A percentile compares a stretch with the other conserved stretches of the same genome.
phyloP scores from a whole-genome alignment of 2,329 filamentous ascomycete species.

The Fusarium tupiense region DNA sequence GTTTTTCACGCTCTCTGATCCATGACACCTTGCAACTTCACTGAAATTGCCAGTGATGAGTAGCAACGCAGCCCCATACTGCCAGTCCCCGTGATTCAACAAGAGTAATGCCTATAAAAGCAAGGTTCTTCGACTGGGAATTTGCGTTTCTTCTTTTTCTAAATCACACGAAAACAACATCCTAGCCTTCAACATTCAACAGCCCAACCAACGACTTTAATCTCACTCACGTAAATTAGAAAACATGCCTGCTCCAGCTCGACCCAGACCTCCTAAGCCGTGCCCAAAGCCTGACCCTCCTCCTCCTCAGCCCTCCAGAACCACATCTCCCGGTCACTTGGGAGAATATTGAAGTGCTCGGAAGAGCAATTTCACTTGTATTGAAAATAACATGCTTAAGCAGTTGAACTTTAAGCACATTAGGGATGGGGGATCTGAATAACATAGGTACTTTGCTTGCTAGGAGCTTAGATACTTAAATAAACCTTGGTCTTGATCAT shows the following conservation, averaged over 20 bases:
- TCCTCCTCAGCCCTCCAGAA: not conserved
- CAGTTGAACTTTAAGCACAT: not conserved
- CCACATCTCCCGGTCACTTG: rapidly evolving
- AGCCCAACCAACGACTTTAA: not conserved
- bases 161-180: not conserved
- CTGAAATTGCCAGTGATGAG: not conserved
- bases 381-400: not conserved
- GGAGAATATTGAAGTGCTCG: not conserved
- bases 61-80: not conserved
- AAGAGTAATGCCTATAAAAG: not conserved
- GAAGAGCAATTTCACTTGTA: not conserved
- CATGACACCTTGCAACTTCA: no score
- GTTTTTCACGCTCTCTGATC: not conserved
- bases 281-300: not conserved
- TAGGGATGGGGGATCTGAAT: no score
- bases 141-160: not conserved
- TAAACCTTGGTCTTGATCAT: not conserved
- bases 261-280: not conserved
- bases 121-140: not conserved
- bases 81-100: not conserved
- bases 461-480: not conserved
- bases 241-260: not conserved
- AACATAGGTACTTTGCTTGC: not conserved
- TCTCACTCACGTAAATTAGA: not conserved
- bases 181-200: not conserved